phyloP scores from a whole-genome alignment of 116 monocot genomes.

The Posidonia oceanica region DNA sequence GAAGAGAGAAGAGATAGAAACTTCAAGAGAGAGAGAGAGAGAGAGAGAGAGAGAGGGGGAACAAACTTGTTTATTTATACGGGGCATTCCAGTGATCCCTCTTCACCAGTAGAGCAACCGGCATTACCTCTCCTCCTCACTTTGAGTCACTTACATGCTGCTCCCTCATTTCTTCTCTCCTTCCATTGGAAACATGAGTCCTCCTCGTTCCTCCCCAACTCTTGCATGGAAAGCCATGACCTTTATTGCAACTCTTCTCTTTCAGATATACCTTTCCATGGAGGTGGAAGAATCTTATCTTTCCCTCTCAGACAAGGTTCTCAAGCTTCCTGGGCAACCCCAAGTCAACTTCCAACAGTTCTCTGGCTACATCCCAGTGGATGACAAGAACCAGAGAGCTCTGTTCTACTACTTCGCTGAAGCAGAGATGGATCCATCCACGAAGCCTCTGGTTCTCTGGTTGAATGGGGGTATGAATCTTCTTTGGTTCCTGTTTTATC shows the following conservation, averaged over 20 bases:
- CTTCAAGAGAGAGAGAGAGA: not conserved
- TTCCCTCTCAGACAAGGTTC: conserved; percentile 40
- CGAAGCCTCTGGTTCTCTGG: conserved; percentile 94
- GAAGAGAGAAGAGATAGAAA: not conserved
- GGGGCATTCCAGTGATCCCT: not conserved
- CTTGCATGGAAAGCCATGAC: conserved; percentile 2
- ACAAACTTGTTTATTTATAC: not conserved
- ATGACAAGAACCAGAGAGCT: conserved; percentile 37
- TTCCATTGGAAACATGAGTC: not conserved
- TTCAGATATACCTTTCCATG: conserved; percentile 1
- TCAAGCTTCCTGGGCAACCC: conserved; percentile 80
- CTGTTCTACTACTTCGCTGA: conserved; percentile 98
- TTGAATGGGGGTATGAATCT: conserved; percentile 69
- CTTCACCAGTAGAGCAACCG: too few relatives aligned
- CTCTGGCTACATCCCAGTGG: conserved; percentile 83
- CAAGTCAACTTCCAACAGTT: conserved; percentile 71
- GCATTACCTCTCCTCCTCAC: not conserved
- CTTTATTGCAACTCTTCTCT: conserved; percentile 1
- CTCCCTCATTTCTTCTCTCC: not conserved
- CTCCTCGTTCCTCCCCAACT: not conserved
- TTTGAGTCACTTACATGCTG: not conserved
- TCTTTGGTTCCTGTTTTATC: not conserved
- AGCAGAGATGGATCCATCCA: conserved; percentile 58
- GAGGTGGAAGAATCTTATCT: conserved; percentile 3
- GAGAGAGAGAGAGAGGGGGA: not conserved